These are phyloP conservation scores for Talaromyces sp. DNA, from an alignment of 2,329 filamentous ascomycete genomes.

Conservation along the genomic window DNA sequence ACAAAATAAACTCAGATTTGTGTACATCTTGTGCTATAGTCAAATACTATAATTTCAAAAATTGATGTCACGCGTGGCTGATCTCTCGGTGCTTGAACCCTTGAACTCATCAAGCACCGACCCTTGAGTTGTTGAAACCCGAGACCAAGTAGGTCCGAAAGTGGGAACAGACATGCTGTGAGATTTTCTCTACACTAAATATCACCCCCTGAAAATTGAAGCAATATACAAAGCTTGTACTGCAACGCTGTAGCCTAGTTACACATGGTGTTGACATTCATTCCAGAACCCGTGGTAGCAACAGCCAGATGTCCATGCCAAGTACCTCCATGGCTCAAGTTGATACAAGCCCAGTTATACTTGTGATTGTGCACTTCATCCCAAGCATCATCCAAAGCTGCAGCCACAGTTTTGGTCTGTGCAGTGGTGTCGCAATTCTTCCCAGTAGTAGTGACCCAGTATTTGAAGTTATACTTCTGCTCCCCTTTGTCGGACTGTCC, in stretches of 20 bases:
- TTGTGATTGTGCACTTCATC: background rate
- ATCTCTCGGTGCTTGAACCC: too few relatives aligned
- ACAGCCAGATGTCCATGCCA: background rate
- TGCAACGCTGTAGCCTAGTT: background rate
- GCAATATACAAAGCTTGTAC: too few relatives aligned
- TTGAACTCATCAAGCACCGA: too few relatives aligned
- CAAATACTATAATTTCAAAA: too few relatives aligned
- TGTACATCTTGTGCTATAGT: too few relatives aligned
- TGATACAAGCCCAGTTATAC: background rate
- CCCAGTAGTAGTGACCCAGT: background rate
- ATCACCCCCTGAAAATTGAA: too few relatives aligned
- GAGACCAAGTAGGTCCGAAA: too few relatives aligned
- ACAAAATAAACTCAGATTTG: too few relatives aligned
- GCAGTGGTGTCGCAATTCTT: background rate
- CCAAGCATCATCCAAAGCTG: background rate
- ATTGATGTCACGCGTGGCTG: too few relatives aligned
- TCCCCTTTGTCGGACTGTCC: background rate
- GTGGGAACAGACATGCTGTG: too few relatives aligned
- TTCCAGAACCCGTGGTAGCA: background rate
- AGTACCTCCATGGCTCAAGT: background rate
- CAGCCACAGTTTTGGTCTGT: background rate
- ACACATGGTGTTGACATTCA: background rate
- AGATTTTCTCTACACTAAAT: too few relatives aligned
- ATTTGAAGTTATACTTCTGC: background rate
- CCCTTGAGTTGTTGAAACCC: too few relatives aligned